Conservation (phyloP, 2,329 filamentous ascomycete genomes). For the Xylariaceae sp. region DNA sequence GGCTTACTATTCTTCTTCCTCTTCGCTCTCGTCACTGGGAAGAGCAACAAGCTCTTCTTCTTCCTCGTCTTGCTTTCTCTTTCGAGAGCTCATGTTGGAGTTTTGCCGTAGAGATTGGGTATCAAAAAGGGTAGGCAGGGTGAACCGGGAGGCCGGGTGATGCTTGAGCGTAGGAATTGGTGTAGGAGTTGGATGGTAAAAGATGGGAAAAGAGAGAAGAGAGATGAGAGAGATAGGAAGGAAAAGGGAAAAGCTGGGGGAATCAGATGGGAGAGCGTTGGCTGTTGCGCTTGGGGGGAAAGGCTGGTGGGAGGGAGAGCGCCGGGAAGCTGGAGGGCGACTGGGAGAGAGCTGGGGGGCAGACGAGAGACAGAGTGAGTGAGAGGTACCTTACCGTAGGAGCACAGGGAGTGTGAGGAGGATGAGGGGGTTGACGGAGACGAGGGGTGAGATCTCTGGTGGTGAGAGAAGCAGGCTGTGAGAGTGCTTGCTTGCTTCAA, state of each 20-base stretch:
- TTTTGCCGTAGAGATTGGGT: background rate
- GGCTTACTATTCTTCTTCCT: conserved; percentile 33
- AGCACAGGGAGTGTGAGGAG: background rate
- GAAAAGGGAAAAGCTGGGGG: conserved; percentile 21
- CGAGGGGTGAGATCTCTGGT: background rate
- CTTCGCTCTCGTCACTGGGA: conserved; percentile 31
- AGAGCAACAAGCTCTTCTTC: conserved; percentile 32
- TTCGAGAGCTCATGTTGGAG: conserved; percentile 26
- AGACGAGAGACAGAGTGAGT: conserved; percentile 1
- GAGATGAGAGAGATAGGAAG: conserved; percentile 12
- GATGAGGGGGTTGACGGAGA: conserved; percentile 3
- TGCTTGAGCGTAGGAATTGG: too few species aligned
- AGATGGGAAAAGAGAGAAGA: conserved; percentile 14
- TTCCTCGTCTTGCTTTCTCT: conserved; percentile 31
- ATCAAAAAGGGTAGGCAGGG: conserved; percentile 6
- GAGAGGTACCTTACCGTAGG: conserved; percentile 4
- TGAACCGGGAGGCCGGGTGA: conserved; percentile 1
- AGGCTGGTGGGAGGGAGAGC: conserved; percentile 18
- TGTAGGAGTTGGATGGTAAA: conserved; percentile 2
- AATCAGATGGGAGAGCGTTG: conserved; percentile 18
- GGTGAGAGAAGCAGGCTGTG: too few species aligned
- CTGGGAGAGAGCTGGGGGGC: background rate
- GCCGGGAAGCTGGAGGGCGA: conserved; percentile 5
- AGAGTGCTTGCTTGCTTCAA: too few species aligned
- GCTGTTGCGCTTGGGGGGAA: conserved; percentile 23